These are phyloP conservation scores for Vicia villosa DNA, from an alignment of 306 rosid species.

Conservation along the genomic window DNA sequence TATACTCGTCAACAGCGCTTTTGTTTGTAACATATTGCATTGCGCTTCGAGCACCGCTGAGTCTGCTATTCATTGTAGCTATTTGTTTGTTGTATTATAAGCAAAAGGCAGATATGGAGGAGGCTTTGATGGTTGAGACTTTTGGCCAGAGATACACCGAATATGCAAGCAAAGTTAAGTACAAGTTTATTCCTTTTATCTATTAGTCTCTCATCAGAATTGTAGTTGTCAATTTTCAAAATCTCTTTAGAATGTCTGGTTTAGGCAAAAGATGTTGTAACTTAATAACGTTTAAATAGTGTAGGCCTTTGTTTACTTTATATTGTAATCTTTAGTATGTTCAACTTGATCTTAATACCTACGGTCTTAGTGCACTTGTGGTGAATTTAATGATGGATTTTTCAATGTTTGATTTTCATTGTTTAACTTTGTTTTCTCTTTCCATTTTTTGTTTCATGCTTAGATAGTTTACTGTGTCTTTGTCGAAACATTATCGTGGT, in stretches of 20 bases:
- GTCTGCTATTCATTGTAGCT: constrained; percentile 60
- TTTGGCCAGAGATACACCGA: constrained; percentile 72
- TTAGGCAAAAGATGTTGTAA: constrained; percentile 37
- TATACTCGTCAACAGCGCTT: constrained; percentile 78
- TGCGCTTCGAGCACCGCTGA: constrained; percentile 82
- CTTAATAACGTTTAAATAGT: constrained; percentile 19
- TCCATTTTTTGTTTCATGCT: not conserved
- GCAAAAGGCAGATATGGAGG: constrained; percentile 84
- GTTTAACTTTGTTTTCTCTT: not conserved
- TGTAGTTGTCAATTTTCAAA: constrained; percentile 37
- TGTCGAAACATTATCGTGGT: constrained; percentile 3
- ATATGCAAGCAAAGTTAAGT: constrained; percentile 76
- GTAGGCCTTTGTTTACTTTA: constrained; percentile 16
- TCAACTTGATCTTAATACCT: constrained; percentile 13
- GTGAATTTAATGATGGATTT: not conserved
- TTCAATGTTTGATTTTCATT: constrained; percentile 12
- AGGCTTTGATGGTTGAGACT: constrained; percentile 87
- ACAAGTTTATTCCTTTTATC: constrained; percentile 81
- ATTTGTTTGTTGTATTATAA: constrained; percentile 76
- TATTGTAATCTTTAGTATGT: constrained; percentile 6
- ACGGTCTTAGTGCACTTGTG: constrained; percentile 19
- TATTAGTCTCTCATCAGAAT: constrained; percentile 50
- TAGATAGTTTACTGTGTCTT: not conserved
- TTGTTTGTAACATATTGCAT: constrained; percentile 67
- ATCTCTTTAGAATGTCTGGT: constrained; percentile 19